These are phyloP conservation scores for Persicaria tinctoria DNA, from an alignment of 148 eudicot species.

Conservation along the genomic window DNA sequence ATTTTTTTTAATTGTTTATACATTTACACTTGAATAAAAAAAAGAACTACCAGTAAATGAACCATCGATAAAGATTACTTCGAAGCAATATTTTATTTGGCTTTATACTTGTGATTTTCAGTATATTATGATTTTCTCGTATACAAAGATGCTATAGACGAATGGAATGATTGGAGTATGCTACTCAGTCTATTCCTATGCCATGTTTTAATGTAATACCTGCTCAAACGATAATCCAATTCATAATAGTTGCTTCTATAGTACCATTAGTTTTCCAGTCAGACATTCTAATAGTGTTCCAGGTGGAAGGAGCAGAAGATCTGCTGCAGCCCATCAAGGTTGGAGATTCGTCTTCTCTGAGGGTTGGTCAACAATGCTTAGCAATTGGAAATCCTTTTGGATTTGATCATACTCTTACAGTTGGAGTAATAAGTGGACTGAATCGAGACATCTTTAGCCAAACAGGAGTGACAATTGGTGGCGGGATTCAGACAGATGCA, in stretches of 20 bases:
- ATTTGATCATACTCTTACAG: constrained; percentile 98
- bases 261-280: neutral
- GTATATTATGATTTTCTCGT: neutral
- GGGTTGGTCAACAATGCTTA: constrained; percentile 94
- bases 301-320: constrained; percentile 86
- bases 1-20: too few relatives aligned
- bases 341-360: constrained; percentile 70
- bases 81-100: neutral
- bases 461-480: constrained; percentile 94
- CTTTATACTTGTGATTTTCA: neutral
- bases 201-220: neutral
- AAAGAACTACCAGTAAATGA: neutral
- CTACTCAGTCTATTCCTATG: neutral
- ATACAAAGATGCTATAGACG: neutral
- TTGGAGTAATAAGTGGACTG: constrained; percentile 89
- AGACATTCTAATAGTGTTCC: neutral
- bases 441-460: constrained; percentile 94
- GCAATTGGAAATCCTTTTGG: constrained; percentile 99
- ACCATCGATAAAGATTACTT: neutral
- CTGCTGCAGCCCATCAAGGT: constrained; percentile 76
- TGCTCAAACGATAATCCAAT: neutral
- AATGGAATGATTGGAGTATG: neutral
- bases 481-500: constrained; percentile 98
- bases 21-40: too few relatives aligned
- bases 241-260: neutral